Percentiles rank a stretch among this genome's conserved stretches.
Conservation (phyloP, 164 flowering plant genomes). For the Magnolia sinica region DNA sequence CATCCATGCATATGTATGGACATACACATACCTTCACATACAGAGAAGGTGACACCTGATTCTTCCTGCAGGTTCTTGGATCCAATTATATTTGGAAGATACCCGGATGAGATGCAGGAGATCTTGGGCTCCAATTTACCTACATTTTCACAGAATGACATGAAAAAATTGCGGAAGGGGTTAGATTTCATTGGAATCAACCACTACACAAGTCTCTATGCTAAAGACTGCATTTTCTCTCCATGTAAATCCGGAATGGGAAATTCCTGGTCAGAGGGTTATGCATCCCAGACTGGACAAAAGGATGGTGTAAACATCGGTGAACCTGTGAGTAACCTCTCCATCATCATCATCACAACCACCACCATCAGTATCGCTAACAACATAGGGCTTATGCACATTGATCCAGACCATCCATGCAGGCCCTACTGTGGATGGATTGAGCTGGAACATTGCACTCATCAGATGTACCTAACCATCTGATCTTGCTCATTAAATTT, state of each 20-base stretch:
- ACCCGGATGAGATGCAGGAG: slow-evolving; percentile 36
- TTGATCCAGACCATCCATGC: neutral
- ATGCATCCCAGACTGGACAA: slow-evolving; percentile 1
- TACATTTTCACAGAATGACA: slow-evolving; percentile 24
- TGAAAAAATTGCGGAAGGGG: slow-evolving; percentile 14
- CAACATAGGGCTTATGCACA: too few species aligned
- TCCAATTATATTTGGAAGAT: slow-evolving; percentile 39
- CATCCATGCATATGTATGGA: neutral
- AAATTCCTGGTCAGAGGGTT: slow-evolving; percentile 5
- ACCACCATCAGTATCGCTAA: neutral
- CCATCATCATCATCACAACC: neutral
- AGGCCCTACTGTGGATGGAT: neutral
- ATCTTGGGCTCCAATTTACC: slow-evolving; percentile 29
- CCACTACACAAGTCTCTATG: slow-evolving; percentile 15
- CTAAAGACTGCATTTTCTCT: slow-evolving; percentile 18
- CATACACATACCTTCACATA: neutral
- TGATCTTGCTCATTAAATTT: neutral
- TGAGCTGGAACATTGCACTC: neutral
- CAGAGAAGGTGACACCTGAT: neutral
- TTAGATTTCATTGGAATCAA: slow-evolving; percentile 35
- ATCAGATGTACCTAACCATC: neutral
- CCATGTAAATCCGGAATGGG: neutral
- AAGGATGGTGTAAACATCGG: slow-evolving; percentile 22
- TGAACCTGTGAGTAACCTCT: slow-evolving; percentile 12
- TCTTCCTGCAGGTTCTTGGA: slow-evolving; percentile 22